These are phyloP conservation scores for Wickerhamiella australiensis DNA, from an alignment of 805 yeast species.

Conservation along the genomic window DNA sequence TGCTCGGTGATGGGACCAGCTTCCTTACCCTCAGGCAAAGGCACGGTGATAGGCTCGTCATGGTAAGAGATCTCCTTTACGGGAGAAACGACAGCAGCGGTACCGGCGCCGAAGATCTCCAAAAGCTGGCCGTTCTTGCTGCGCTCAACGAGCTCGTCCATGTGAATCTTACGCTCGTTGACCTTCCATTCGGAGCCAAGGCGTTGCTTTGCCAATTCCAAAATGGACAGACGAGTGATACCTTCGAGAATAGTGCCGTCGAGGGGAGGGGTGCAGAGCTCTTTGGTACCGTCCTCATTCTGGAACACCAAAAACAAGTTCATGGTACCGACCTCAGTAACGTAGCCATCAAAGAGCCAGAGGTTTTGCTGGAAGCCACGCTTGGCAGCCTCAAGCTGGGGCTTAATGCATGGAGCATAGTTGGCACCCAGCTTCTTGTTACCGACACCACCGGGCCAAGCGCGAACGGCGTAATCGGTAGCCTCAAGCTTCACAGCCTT, in stretches of 20 bases:
- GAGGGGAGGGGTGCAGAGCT: conserved; percentile 88
- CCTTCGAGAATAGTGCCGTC: conserved; percentile 97
- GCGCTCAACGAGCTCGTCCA: conserved; percentile 65
- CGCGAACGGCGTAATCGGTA: conserved; percentile 90
- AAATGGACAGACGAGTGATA: conserved; percentile 84
- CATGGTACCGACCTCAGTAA: conserved; percentile 98
- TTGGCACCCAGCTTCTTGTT: conserved; percentile 94
- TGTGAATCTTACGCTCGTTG: conserved; percentile 72
- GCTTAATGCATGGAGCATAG: conserved; percentile 90
- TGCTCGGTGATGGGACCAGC: conserved; percentile 50
- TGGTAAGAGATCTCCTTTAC: conserved; percentile 76
- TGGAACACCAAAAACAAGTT: conserved; percentile 81
- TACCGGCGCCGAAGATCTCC: conserved; percentile 95
- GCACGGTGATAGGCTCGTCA: conserved; percentile 62
- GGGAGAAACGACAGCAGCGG: conserved; percentile 95
- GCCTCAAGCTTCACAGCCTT: conserved; percentile 92
- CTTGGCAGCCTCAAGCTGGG: conserved; percentile 78
- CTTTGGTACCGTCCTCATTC: conserved; percentile 69
- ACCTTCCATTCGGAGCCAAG: conserved; percentile 70
- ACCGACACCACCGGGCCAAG: conserved; percentile 99
- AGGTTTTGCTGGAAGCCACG: conserved; percentile 93
- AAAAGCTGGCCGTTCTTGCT: conserved; percentile 71
- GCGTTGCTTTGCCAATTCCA: conserved; percentile 62
- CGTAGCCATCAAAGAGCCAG: conserved; percentile 80
- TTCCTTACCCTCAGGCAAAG: conserved; percentile 68